A percentile compares a stretch with the other conserved stretches of the same genome.
These are phyloP conservation scores for Fusarium sp. DNA, from an alignment of 2,329 filamentous ascomycete species.

Conservation along the genomic window DNA sequence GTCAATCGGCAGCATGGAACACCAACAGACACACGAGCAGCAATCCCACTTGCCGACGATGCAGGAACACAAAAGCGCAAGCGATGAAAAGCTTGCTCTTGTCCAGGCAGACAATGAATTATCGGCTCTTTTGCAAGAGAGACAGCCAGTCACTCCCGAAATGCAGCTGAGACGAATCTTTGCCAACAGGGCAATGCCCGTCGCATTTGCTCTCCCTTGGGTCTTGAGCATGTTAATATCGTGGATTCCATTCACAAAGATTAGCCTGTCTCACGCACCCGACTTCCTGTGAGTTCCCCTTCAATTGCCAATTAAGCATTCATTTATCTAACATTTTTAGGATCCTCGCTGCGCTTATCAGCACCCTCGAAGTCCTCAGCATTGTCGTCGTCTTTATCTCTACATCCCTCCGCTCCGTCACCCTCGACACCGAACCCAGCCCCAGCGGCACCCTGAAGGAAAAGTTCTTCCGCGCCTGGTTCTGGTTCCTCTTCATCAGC, in stretches of 20 bases:
- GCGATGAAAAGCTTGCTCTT: constrained; percentile 1
- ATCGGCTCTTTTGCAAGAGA: neutral
- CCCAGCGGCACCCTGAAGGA: constrained; percentile 17
- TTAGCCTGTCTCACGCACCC: constrained; percentile 24
- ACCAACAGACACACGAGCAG: neutral
- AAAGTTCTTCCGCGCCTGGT: constrained; percentile 25
- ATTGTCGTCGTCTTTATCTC: constrained; percentile 34
- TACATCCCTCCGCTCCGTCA: constrained; percentile 10
- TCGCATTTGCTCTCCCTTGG: constrained; percentile 36
- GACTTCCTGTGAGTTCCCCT: constrained; percentile 23
- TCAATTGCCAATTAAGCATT: neutral
- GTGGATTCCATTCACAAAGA: constrained; percentile 37
- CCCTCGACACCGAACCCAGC: constrained; percentile 2
- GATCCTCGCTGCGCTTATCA: constrained; percentile 24
- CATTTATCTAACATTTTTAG: constrained; percentile 16
- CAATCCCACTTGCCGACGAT: constrained; percentile 32
- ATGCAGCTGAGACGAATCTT: constrained; percentile 15
- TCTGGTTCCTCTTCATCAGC: constrained; percentile 38
- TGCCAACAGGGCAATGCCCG: constrained; percentile 15
- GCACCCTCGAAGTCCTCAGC: constrained; percentile 38
- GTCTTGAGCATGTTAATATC: constrained; percentile 35
- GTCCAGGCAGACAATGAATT: neutral
- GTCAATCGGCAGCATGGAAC: constrained; percentile 14
- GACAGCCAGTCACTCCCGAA: neutral
- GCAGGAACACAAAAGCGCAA: constrained; percentile 4